A percentile compares a stretch with the other conserved stretches of the same genome.
Evolutionary conservation across 225 moss, liverwort and hornwort species (phyloP).

Genomic region (Ulota crispa): DNA sequence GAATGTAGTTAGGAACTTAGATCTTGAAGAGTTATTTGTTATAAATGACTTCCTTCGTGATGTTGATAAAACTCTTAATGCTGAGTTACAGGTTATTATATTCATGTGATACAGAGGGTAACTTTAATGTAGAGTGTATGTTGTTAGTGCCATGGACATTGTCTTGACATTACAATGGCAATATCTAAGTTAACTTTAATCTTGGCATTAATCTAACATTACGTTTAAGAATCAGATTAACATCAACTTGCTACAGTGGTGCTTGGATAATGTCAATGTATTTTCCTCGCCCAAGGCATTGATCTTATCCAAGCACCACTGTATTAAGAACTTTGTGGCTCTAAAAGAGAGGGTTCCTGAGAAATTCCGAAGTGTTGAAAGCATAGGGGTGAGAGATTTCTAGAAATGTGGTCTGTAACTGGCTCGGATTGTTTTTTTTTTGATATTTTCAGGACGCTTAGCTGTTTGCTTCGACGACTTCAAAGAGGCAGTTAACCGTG

Average conservation of each 20-base stretch:
- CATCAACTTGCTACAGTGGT: not conserved
- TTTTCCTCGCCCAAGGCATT: too few species aligned
- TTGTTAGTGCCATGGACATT: not conserved
- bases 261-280: too few species aligned
- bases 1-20: not conserved
- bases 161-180: not conserved
- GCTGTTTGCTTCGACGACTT: conserved; percentile 73
- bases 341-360: not conserved
- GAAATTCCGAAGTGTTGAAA: not conserved
- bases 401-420: not conserved
- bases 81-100: conserved; percentile 27
- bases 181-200: not conserved
- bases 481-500: conserved; percentile 70
- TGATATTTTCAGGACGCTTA: conserved; percentile 37
- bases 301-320: too few species aligned
- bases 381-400: not conserved
- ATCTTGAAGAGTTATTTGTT: not conserved
- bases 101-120: not conserved
- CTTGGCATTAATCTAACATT: not conserved
- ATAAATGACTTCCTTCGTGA: not conserved
- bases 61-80: not conserved
- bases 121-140: not conserved
- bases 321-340: not conserved
- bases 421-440: not conserved
- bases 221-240: not conserved